Evolutionary conservation across 345 rosid species (phyloP).

Genomic region (Pistacia integerrima): DNA sequence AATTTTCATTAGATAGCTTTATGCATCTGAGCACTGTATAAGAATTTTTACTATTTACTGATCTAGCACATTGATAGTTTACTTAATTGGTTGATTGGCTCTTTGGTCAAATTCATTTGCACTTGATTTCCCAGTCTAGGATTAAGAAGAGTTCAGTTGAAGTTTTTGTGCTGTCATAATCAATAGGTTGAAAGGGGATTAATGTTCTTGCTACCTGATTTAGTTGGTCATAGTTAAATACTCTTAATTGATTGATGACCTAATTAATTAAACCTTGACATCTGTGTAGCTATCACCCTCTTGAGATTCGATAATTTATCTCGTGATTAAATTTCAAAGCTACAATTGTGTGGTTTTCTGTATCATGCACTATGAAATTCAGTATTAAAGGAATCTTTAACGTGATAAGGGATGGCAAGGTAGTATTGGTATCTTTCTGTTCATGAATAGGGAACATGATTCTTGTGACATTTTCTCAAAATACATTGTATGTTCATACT

Average conservation of each 20-base stretch:
- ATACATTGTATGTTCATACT: neutral
- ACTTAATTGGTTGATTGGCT: slow-evolving; percentile 1
- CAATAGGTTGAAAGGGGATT: neutral
- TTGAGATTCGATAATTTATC: neutral
- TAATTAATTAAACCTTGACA: neutral
- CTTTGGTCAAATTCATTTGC: neutral
- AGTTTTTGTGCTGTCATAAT: neutral
- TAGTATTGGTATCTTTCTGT: neutral
- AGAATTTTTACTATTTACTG: neutral
- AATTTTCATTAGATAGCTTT: neutral
- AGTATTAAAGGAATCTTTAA: neutral
- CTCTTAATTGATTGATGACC: slow-evolving; percentile 3
- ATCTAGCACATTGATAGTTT: neutral
- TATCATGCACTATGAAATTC: neutral
- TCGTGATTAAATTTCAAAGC: neutral
- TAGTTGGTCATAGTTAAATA: neutral
- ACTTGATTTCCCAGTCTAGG: neutral
- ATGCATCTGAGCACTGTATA: neutral
- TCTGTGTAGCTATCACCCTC: neutral
- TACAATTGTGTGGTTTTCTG: neutral
- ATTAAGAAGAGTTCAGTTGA: slow-evolving; percentile 1
- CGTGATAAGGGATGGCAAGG: neutral
- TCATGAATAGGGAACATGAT: neutral
- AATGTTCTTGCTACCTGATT: neutral
- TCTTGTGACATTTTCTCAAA: neutral